Evolutionary conservation across 2,329 filamentous ascomycete genomes (phyloP).

Genomic region (Cladosporium sp.): DNA sequence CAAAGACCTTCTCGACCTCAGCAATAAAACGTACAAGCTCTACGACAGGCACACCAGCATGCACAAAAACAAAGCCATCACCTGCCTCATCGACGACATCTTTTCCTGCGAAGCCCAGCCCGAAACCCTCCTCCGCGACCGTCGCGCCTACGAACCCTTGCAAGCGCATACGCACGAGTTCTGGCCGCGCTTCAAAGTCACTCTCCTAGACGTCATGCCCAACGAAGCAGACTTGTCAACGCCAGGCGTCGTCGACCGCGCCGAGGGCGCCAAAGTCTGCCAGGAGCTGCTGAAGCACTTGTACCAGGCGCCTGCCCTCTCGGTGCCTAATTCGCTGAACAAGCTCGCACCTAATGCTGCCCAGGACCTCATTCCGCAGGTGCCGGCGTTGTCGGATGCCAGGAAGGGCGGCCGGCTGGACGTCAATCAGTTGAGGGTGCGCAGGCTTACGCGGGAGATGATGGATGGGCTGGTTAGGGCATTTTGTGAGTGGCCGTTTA

Average conservation of each 20-base stretch:
- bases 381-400: slow-evolving; percentile 49
- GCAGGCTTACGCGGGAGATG: slow-evolving; percentile 52
- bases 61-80: not conserved
- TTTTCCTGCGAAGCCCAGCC: slow-evolving; percentile 19
- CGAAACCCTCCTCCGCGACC: slow-evolving; percentile 59
- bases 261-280: slow-evolving; percentile 21
- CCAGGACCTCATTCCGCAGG: slow-evolving; percentile 49
- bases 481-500: slow-evolving; percentile 65
- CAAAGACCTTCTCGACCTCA: slow-evolving; percentile 6
- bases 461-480: slow-evolving; percentile 55
- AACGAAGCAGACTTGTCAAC: slow-evolving; percentile 33
- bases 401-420: slow-evolving; percentile 43
- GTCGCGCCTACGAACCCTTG: slow-evolving; percentile 67
- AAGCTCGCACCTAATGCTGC: slow-evolving; percentile 57
- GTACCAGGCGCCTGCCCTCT: slow-evolving; percentile 30
- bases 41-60: not conserved
- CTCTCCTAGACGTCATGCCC: slow-evolving; percentile 66
- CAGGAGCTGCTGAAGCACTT: slow-evolving; percentile 49
- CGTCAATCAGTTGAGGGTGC: slow-evolving; percentile 41
- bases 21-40: not conserved
- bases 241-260: slow-evolving; percentile 23
- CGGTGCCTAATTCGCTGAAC: slow-evolving; percentile 46
- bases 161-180: slow-evolving; percentile 57
- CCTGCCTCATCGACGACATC: slow-evolving; percentile 18
- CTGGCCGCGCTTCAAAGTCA: slow-evolving; percentile 54